Conservation (phyloP, 164 flowering plant species). For the Sextonia rubra region DNA sequence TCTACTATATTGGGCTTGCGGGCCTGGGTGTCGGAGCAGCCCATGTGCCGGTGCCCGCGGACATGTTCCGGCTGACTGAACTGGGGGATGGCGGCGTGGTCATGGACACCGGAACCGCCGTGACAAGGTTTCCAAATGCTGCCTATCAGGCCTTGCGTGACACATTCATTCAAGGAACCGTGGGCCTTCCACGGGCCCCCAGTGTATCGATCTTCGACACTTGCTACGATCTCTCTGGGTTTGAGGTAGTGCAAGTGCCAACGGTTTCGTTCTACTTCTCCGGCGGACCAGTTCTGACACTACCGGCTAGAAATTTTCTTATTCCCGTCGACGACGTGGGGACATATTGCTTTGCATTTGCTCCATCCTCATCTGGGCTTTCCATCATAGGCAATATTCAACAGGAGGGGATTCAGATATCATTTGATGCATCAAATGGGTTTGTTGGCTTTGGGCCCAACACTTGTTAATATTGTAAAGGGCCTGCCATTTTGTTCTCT, state of each 20-base stretch:
- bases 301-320: conserved; percentile 79
- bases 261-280: conserved; percentile 84
- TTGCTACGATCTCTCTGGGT: conserved; percentile 63
- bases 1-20: conserved; percentile 68
- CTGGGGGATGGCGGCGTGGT: conserved; percentile 73
- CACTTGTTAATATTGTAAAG: conserved; percentile 36
- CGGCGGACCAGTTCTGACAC: conserved; percentile 66
- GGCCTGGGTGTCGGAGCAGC: conserved; percentile 83
- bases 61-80: conserved; percentile 41
- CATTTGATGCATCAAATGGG: conserved; percentile 74
- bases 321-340: conserved; percentile 85
- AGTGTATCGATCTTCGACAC: conserved; percentile 79
- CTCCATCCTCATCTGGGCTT: conserved; percentile 57
- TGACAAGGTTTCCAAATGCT: conserved; percentile 58
- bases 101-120: conserved; percentile 94
- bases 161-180: conserved; percentile 42
- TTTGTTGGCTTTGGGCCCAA: conserved; percentile 89
- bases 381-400: conserved; percentile 93
- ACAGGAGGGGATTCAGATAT: conserved; percentile 83
- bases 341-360: conserved; percentile 91
- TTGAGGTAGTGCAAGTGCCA: conserved; percentile 69
- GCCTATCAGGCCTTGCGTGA: conserved; percentile 72
- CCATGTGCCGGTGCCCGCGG: conserved; percentile 46
- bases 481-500: background rate
- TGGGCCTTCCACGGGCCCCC: conserved; percentile 51